These are phyloP conservation scores for Clausena lansium DNA, from an alignment of 345 rosid species.

Conservation along the genomic window DNA sequence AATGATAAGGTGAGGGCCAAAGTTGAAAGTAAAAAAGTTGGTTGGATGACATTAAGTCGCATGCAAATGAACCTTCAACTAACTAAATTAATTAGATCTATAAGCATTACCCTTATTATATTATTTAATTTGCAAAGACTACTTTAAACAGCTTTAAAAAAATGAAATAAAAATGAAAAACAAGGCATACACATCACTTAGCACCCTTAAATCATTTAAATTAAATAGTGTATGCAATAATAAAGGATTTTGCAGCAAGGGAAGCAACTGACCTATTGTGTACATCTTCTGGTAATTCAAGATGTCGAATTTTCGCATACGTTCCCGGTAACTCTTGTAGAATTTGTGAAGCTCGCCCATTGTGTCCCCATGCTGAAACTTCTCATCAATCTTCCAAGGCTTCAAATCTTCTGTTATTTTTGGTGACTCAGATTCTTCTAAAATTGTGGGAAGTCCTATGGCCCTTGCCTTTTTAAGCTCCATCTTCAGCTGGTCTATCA, in stretches of 20 bases:
- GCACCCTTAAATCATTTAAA: constrained; percentile 8
- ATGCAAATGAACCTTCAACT: not conserved
- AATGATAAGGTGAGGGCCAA: constrained; percentile 29
- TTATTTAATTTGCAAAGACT: not conserved
- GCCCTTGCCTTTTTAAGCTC: constrained; percentile 88
- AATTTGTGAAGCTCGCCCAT: constrained; percentile 85
- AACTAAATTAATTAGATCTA: not conserved
- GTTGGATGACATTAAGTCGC: constrained; percentile 16
- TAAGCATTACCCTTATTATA: not conserved
- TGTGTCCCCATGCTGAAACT: constrained; percentile 51
- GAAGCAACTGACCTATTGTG: constrained; percentile 66
- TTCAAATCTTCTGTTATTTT: constrained; percentile 77
- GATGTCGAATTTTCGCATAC: constrained; percentile 90
- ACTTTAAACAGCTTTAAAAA: not conserved
- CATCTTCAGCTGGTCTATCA: constrained; percentile 87
- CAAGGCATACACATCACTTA: constrained; percentile 9
- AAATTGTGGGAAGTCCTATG: constrained; percentile 72
- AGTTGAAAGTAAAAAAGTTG: constrained; percentile 22
- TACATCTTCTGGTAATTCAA: constrained; percentile 91
- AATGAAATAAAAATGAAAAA: not conserved
- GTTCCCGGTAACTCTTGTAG: constrained; percentile 78
- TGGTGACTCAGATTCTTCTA: constrained; percentile 75
- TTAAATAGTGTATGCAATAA: not conserved
- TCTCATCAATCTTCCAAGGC: constrained; percentile 92
- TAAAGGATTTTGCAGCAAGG: not conserved